A percentile compares a stretch with the other conserved stretches of the same genome.
Evolutionary conservation across 768 basidiomycete genomes (phyloP).

Genomic region (Boletales sp.): DNA sequence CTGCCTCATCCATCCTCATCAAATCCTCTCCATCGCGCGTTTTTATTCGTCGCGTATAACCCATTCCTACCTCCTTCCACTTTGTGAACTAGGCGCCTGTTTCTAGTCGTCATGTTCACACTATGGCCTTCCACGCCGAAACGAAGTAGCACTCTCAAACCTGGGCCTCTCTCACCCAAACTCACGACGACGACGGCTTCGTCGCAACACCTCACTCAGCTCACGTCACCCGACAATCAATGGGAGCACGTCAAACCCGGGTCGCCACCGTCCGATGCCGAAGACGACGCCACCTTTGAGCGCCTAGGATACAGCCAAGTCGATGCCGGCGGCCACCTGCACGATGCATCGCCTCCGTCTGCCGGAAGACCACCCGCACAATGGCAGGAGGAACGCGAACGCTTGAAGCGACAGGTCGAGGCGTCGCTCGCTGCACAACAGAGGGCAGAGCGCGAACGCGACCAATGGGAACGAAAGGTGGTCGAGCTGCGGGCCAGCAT

Average conservation of each 20-base stretch:
- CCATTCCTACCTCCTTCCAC: no score
- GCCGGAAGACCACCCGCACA: neutral
- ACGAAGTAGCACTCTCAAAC: slow-evolving; percentile 14
- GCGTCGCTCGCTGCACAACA: slow-evolving; percentile 8
- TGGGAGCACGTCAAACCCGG: slow-evolving; percentile 22
- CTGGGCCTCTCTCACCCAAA: slow-evolving; percentile 20
- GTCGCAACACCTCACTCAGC: slow-evolving; percentile 8
- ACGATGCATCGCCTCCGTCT: neutral
- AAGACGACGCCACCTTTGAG: slow-evolving; percentile 16
- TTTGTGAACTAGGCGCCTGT: no score
- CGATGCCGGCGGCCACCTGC: slow-evolving; percentile 1
- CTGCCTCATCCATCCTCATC: no score
- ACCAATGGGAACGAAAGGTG: slow-evolving; percentile 20
- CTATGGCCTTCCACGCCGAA: slow-evolving; percentile 13
- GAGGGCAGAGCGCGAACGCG: slow-evolving; percentile 17
- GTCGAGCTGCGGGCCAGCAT: slow-evolving; percentile 12
- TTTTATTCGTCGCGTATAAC: no score
- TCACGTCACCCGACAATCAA: slow-evolving; percentile 7
- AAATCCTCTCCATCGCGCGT: no score
- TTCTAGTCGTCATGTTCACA: no score
- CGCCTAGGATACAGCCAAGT: slow-evolving; percentile 21
- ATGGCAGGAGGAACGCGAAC: slow-evolving; percentile 12
- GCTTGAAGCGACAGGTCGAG: slow-evolving; percentile 10
- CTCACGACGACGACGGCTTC: slow-evolving; percentile 13
- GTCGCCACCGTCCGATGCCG: slow-evolving; percentile 14